Evolutionary conservation across 352 stramenopile species (phyloP), one percentile per base, ranked within the genome.

Genomic region (Pseudoperonospora humuli): DNA sequence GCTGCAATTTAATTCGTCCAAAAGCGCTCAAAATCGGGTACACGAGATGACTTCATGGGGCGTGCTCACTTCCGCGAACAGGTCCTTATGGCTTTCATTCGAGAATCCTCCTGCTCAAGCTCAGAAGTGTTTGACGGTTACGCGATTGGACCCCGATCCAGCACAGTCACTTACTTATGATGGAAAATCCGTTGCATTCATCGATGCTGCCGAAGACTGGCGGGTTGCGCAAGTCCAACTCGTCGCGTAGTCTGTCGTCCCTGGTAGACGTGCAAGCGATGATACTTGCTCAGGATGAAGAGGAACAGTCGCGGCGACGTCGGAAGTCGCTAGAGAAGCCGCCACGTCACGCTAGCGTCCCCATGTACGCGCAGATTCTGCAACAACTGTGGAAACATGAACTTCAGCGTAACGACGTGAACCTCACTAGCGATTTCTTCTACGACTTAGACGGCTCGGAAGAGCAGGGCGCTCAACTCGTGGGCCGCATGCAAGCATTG

Each of bases 351-450:
- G 50, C 64, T 15, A 83, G 57, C 32, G 67, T 86, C 25, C 76
- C 76, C 21, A 81, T 66, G 54, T 84, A 74, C 31, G 76, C 73
- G 38, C 70, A 83, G 52, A 79, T 76, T 20, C 39, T 88, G 43
- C 60, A 86, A 7, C 50, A 66, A 26, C 47, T 88, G 25, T 88
- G 76, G 76, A 70, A 86, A 53, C 55, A 50, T 20, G 70, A 81
- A 47, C 49, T 86, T 18, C 64, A 70, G 40, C 67, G 75, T 37
- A 61, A 64, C 31, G 72, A 87, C 34, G 56, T 87, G 37, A 55
- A 57, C 20, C 63, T 86, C 29, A 71, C 67, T 36, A 80, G 61
- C 41, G 72, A 84, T 45, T 80, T 84, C 14, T 82, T 84, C 42
- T 61, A 78, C 51, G 70, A 86, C 39, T 47, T 86, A 5, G 49